Conservation (phyloP, 345 rosid species). For the Eutrema heterophyllum region DNA sequence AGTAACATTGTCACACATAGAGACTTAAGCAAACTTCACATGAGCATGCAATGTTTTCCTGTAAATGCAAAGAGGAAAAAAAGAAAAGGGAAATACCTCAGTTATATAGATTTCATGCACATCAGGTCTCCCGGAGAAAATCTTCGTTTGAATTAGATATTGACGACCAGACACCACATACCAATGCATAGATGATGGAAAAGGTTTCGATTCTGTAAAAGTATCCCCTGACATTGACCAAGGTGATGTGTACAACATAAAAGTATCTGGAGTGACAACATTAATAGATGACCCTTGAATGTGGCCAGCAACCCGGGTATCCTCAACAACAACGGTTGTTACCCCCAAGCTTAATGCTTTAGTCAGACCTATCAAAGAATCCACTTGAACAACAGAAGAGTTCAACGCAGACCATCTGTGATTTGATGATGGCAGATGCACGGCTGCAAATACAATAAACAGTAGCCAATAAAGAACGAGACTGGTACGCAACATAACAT, state of each 20-base stretch:
- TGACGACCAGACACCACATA: slow-evolving; percentile 66
- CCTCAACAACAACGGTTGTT: slow-evolving; percentile 72
- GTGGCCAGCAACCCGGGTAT: slow-evolving; percentile 90
- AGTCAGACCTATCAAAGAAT: slow-evolving; percentile 49
- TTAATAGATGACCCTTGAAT: slow-evolving; percentile 72
- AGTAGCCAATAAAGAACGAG: slow-evolving; percentile 15
- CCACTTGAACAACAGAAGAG: slow-evolving; percentile 70
- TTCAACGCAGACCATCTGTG: slow-evolving; percentile 75
- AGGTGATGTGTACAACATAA: slow-evolving; percentile 50
- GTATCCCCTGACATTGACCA: slow-evolving; percentile 56
- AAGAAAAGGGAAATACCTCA: slow-evolving; percentile 46
- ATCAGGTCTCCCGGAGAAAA: slow-evolving; percentile 61
- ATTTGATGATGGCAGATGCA: slow-evolving; percentile 71
- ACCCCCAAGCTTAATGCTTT: slow-evolving; percentile 63
- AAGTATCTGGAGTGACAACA: slow-evolving; percentile 71
- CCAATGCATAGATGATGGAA: slow-evolving; percentile 64
- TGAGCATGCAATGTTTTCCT: neutral
- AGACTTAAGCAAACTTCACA: slow-evolving; percentile 3
- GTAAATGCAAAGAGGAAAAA: neutral
- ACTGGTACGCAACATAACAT: neutral
- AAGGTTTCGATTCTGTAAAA: slow-evolving; percentile 44
- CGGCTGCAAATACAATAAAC: slow-evolving; percentile 50
- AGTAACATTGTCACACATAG: neutral
- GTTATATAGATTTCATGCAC: slow-evolving; percentile 74
- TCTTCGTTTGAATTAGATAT: slow-evolving; percentile 67